Base-by-base conservation (phyloP, 139 green algal species). In the Tetradesmus obliquus region DNA sequence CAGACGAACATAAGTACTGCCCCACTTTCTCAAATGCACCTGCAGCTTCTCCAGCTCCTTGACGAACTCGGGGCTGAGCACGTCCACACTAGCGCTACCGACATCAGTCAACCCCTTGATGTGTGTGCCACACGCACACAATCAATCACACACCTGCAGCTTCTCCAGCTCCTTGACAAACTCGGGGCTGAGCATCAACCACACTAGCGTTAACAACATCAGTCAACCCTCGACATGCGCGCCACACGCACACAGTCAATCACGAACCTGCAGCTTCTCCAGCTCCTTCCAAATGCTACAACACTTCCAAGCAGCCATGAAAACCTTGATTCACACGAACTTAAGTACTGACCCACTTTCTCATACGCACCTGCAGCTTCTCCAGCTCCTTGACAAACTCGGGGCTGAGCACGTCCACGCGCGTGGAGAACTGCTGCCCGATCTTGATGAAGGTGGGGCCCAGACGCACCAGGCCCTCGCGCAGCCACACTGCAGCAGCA, bases 321-420 rank as follows among this genome's bases (percentile, higher is more conserved):
- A 45, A 45, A 45, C 32, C 32, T 45, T 45, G 0, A 45, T 19
- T 79, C 19, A n/a, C 1, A n/a, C 69, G 17, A 79, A n/a, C 69
- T 1, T n/a, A 17, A 17, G 15, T 45, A 45, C 0, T 45, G 32
- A 45, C 60, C 60, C 60, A 19, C 60, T 72, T 13, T 13, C 60
- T 10, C 54, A 6, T 0, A 6, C 45, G 5, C 53, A 95, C 95
- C 96, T 98, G 97, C 90, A 99, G 95, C 94, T 99, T 97, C 92
- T 98, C 96, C 51, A 99, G 97, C 96, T 99, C 97, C 87, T 98
- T 95, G 72, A 99, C 96, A 94, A 99, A 99, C 95, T 99, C 98
- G 9, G 95, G 94, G 10, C 96, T 94, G 69, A 99, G 96, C 60
- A 99, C 95, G 84, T 99, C 98, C 89, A 98, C 97, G 66, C 98